Base-by-base conservation (phyloP, 257 asterid genomes). In the Solanum pinnatisectum region DNA sequence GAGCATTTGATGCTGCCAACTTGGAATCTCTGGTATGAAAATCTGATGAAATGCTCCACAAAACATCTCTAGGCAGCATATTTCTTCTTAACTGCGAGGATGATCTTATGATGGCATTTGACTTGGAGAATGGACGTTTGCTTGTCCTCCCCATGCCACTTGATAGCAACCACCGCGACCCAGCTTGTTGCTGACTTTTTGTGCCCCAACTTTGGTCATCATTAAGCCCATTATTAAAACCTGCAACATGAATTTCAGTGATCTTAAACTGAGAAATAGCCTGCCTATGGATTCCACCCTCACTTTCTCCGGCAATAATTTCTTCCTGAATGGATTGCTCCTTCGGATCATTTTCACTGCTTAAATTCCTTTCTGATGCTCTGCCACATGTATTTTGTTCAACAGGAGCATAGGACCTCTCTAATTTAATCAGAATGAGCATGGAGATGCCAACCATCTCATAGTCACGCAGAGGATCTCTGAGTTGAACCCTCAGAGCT, bases 11-110 rank as follows among this genome's bases (percentile, higher is more conserved):
- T 8, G 92, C 92, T 65, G 92, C 91, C 32, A 83, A 88, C 56
- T 89, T 52, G 83, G 88, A 91, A 76, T 92, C 90, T 92, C 89
- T 89, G 81, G 89, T 91, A 86, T 84, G 90, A 65, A 37, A 83
- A n/a, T 90, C 91, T 32, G 90, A 83, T 4, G 95, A 91, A 88
- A 96, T 90, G 93, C 97, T 95, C 98, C 98, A 96, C 87, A 96
- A 88, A 73, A 88, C 92, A 88, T 94, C 93, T 33, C 63, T 89
- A 6, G 86, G 44, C 87, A 8, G 83, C 30, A 90, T 73, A 88
- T 87, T 93, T 39, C 90, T 89, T 88, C 30, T 90, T 30, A 35
- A 72, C 73, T 88, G 90, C 23, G 92, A 85, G 36, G 97, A 86
- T 52, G 91, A 86, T 89, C 89, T 91, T 73, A 84, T 30, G 81